A percentile compares a stretch with the other conserved stretches of the same genome.
phyloP scores from a whole-genome alignment of 805 yeast species.

The Candida oleophila region DNA sequence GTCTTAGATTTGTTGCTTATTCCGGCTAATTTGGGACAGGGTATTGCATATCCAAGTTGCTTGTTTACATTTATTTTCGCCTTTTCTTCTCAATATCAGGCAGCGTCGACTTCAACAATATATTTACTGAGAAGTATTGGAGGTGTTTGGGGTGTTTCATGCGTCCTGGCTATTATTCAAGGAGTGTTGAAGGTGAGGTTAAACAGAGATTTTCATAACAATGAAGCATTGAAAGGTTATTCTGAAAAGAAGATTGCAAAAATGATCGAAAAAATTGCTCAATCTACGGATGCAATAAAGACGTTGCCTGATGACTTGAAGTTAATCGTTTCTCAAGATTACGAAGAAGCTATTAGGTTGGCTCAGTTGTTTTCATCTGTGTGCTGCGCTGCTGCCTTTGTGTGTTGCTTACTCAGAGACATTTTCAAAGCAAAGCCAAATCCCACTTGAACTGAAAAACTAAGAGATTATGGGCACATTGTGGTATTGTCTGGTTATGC shows the following conservation, averaged over 20 bases:
- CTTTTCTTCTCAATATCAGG: slow-evolving; percentile 29
- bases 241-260: slow-evolving; percentile 12
- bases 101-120: slow-evolving; percentile 39
- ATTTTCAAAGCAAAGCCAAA: slow-evolving; percentile 9
- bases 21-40: slow-evolving; percentile 41
- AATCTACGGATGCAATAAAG: slow-evolving; percentile 20
- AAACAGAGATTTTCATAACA: slow-evolving; percentile 12
- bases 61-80: slow-evolving; percentile 36
- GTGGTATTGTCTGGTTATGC: neutral
- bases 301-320: slow-evolving; percentile 14
- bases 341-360: slow-evolving; percentile 21
- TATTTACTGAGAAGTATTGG: slow-evolving; percentile 39
- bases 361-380: slow-evolving; percentile 22
- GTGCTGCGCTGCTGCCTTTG: slow-evolving; percentile 15
- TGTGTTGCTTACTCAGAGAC: slow-evolving; percentile 14
- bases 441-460: neutral
- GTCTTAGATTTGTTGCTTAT: slow-evolving; percentile 23
- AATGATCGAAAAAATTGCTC: slow-evolving; percentile 17
- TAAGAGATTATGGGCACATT: neutral
- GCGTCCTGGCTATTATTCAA: slow-evolving; percentile 21
- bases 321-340: slow-evolving; percentile 20
- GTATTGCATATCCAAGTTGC: slow-evolving; percentile 35
- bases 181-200: slow-evolving; percentile 12
- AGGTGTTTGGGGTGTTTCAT: slow-evolving; percentile 41
- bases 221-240: slow-evolving; percentile 6